Percentiles rank a stretch among this genome's conserved stretches.
phyloP scores from a whole-genome alignment of 768 basidiomycete species.

The Erythrobasidium yunnanense region DNA sequence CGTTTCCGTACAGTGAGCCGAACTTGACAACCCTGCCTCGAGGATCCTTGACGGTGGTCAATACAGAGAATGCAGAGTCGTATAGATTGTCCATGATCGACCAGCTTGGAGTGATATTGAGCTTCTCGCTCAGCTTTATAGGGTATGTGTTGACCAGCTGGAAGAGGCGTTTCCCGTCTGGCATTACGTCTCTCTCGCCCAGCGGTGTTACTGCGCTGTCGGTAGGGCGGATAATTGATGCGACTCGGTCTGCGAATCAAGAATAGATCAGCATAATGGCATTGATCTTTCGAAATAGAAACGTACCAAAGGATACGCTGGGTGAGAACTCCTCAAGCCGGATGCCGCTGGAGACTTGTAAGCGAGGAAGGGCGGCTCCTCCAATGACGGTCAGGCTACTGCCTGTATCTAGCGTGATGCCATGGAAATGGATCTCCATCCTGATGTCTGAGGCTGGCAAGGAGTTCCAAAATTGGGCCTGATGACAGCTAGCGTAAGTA shows the following conservation, averaged over 20 bases:
- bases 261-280: background rate
- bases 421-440: constrained; percentile 20
- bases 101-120: constrained; percentile 7
- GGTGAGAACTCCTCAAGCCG: constrained; percentile 18
- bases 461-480: constrained; percentile 19
- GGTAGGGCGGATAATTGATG: constrained; percentile 8
- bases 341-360: constrained; percentile 12
- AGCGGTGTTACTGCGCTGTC: constrained; percentile 8
- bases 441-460: constrained; percentile 5
- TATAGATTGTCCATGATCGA: constrained; percentile 21
- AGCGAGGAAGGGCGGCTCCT: background rate
- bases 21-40: background rate
- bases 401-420: constrained; percentile 7
- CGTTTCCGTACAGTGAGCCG: constrained; percentile 22
- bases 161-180: constrained; percentile 10
- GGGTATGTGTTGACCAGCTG: constrained; percentile 26
- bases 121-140: constrained; percentile 26
- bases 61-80: constrained; percentile 17
- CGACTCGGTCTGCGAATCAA: background rate
- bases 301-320: constrained; percentile 9
- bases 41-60: constrained; percentile 11
- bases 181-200: constrained; percentile 8
- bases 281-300: background rate
- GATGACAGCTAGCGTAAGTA: background rate
- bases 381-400: background rate